Evolutionary conservation across 805 yeast species (phyloP), one percentile per base, ranked within the genome.

Genomic region (Diddensiella transvaalensis): DNA sequence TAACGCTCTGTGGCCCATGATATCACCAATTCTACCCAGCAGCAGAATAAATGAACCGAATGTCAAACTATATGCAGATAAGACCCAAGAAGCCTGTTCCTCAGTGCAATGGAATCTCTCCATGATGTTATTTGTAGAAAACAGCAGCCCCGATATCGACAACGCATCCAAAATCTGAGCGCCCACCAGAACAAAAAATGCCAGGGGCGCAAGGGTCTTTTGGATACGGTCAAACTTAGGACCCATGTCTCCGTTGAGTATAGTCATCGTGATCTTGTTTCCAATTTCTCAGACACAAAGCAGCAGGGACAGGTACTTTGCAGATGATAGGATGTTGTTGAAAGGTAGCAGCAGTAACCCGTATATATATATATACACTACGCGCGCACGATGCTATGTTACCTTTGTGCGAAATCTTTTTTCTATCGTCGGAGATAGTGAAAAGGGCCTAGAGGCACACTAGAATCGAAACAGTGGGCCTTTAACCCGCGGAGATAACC

Each of bases 11-110:
- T 69, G 67, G n/a, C 78, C 78, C 1, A 72, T 24, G 6, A 72
- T 63, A 55, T 74, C 78, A 3, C 69, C 69, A 1, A 73, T 30
- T 47, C 72, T 69, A 17, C 79, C 78, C 44, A 67, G 60, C 2
- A 72, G 40, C 36, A 74, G 64, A 29, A 74, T 74, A 52, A 73
- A 73, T 0, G 76, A 63, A 6, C 76, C 76, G 22, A 74, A 55
- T 0, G 78, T 72, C 13, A 75, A 54, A 1, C 76, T 69, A 58
- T 74, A 75, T 0, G 72, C 69, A 1, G 77, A 66, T 3, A 74
- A 48, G 0, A 68, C 68, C 79, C 79, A 75, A 3, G 51, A 41
- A 22, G 52, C 51, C 26, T 43, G 40, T 8, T 44, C 54, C 43
- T 19, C 52, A 50, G 46, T 15, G n/a, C 54, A 44, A 29, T 49